These are phyloP conservation scores for Metschnikowia continentalis DNA, from an alignment of 805 yeast species.

Conservation along the genomic window DNA sequence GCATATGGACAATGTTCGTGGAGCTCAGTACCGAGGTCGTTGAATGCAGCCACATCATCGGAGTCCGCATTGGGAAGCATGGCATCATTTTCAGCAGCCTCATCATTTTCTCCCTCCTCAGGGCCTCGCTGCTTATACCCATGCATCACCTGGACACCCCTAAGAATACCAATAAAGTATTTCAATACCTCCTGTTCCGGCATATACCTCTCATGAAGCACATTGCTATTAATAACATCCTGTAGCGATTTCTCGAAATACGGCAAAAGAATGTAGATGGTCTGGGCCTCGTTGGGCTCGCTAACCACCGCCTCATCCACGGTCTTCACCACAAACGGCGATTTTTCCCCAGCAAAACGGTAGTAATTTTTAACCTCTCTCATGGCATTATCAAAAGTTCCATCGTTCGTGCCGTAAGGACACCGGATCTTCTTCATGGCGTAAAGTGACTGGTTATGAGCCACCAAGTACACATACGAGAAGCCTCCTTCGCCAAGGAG, in stretches of 20 bases:
- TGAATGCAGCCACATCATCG: constrained; percentile 17
- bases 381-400: constrained; percentile 57
- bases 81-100: constrained; percentile 13
- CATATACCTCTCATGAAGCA: constrained; percentile 50
- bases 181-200: constrained; percentile 61
- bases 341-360: constrained; percentile 50
- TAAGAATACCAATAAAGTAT: constrained; percentile 62
- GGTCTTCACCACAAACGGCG: constrained; percentile 64
- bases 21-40: constrained; percentile 40
- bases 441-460: constrained; percentile 40
- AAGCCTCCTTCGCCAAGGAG: constrained; percentile 91
- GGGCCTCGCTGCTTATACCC: constrained; percentile 39
- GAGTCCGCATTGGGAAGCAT: constrained; percentile 29
- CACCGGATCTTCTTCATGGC: constrained; percentile 86
- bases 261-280: constrained; percentile 76
- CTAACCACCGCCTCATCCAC: constrained; percentile 69
- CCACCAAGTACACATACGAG: constrained; percentile 79
- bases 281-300: constrained; percentile 75
- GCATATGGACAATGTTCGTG: constrained; percentile 66
- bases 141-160: constrained; percentile 78
- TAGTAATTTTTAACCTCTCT: constrained; percentile 73
- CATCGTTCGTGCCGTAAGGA: constrained; percentile 77
- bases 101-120: constrained; percentile 11
- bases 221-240: constrained; percentile 65
- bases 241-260: constrained; percentile 70